Base-by-base conservation (phyloP, 2,329 filamentous ascomycete species). In the Elsinoe arachidis region DNA sequence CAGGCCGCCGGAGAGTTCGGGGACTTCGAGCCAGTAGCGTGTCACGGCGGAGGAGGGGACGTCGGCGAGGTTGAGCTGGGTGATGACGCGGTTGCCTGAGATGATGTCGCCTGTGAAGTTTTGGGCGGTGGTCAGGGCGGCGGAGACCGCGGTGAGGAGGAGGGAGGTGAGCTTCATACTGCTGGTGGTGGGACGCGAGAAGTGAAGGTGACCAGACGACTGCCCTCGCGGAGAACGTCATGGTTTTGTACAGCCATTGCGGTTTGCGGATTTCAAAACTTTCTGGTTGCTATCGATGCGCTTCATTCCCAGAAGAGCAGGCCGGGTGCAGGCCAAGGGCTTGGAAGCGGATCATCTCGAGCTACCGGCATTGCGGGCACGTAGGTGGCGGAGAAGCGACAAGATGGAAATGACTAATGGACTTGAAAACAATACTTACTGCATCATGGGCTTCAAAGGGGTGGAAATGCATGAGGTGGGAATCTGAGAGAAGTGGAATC, bases 1-100 rank as follows among this genome's bases (percentile, higher is more conserved):
- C 9, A 67, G 62, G n/a, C 70, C 71, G 26, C 70, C 70, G 65
- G 72, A 70, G 57, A 71, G 64, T 51, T 71, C 69, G 3, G 68
- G 69, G 17, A 70, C 69, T 23, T 70, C 66, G 38, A 73, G 61
- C 61, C 70, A 72, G 61, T 70, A 72, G 37, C 67, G 66, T 1
- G 69, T 69, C 3, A 73, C 64, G 3, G 67, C 65, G 55, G 67
- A 67, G n/a, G 67, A 58, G 1, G 71, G 71, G 3, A 72, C 67
- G 47, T 72, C 66, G 3, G 65, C 64, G 35, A 73, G 63, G 43
- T 72, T 53, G 33, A 53, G 34, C 11, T 53, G 49, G 5, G 49
- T 53, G 15, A 53, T 53, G 30, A 53, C 49, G 5, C 49, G 26
- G 17, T 53, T 53, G 3, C 49, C 49, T 3, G 15, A n/a, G 11